phyloP scores from a whole-genome alignment of 2,329 filamentous ascomycete genomes.

The Exserohilum turcica region DNA sequence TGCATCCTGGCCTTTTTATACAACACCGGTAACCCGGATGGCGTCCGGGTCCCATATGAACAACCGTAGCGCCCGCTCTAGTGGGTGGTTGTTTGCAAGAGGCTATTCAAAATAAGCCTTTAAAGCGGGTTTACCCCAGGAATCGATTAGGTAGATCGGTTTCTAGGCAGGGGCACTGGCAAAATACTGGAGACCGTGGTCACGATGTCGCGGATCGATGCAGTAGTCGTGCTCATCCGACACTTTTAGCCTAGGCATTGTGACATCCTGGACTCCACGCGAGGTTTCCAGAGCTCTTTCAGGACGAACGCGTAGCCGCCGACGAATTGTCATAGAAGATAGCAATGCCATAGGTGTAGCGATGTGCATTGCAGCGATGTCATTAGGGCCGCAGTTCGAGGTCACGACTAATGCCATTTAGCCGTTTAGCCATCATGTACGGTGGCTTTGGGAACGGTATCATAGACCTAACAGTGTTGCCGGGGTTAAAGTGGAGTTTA shows the following conservation, averaged over 20 bases:
- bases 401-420: conserved; percentile 27
- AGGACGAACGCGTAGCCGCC: neutral
- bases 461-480: conserved; percentile 7
- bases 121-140: conserved; percentile 26
- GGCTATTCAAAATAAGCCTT: conserved; percentile 36
- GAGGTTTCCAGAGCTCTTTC: neutral
- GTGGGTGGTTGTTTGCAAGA: conserved; percentile 23
- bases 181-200: conserved; percentile 14
- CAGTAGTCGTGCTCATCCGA: neutral
- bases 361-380: conserved; percentile 1
- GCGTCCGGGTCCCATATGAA: conserved; percentile 17
- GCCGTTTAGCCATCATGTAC: conserved; percentile 38
- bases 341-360: neutral
- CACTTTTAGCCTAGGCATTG: neutral
- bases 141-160: conserved; percentile 30
- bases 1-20: conserved; percentile 22
- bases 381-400: conserved; percentile 4
- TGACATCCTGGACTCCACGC: neutral
- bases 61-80: conserved; percentile 22
- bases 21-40: conserved; percentile 35
- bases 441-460: conserved; percentile 8
- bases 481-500: neutral
- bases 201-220: neutral
- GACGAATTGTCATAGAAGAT: neutral
- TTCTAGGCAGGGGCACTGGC: conserved; percentile 33